phyloP scores from a whole-genome alignment of 2,329 filamentous ascomycete genomes.

The Exophiala sideris region DNA sequence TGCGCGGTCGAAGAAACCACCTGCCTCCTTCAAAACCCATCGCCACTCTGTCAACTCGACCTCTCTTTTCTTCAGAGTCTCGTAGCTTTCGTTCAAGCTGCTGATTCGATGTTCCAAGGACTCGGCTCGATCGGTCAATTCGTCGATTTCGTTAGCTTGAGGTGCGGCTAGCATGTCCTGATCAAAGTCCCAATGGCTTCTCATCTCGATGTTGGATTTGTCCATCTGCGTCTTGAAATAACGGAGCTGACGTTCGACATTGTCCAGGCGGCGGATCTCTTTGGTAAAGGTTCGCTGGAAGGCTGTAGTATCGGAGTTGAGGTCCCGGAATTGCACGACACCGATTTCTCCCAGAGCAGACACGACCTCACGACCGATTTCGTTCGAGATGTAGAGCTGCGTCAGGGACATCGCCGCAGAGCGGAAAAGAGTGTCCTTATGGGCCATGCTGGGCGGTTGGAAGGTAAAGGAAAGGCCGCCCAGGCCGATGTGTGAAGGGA shows the following conservation, averaged over 20 bases:
- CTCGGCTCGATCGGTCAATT: conserved; percentile 87
- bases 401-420: conserved; percentile 99
- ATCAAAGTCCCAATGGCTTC: conserved; percentile 86
- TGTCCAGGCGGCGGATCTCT: conserved; percentile 94
- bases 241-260: conserved; percentile 93
- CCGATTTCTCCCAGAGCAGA: conserved; percentile 95
- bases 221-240: conserved; percentile 97
- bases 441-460: conserved; percentile 50
- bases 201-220: conserved; percentile 79
- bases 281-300: conserved; percentile 98
- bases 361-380: conserved; percentile 96
- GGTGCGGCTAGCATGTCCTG: conserved; percentile 76
- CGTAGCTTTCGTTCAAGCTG: conserved; percentile 95
- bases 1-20: conserved; percentile 90
- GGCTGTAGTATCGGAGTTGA: conserved; percentile 87
- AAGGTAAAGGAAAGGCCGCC: conserved; percentile 20
- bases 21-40: conserved; percentile 93
- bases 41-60: conserved; percentile 97
- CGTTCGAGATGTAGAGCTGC: conserved; percentile 98
- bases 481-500: conserved; percentile 18
- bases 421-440: conserved; percentile 93
- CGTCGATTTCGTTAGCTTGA: conserved; percentile 91
- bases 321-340: conserved; percentile 95
- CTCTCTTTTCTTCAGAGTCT: conserved; percentile 95
- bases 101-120: conserved; percentile 86